Evolutionary conservation across 192 early-diverging fungal genomes (phyloP), one percentile per base, ranked within the genome.

Genomic region (Neocallimastix lanati): DNA sequence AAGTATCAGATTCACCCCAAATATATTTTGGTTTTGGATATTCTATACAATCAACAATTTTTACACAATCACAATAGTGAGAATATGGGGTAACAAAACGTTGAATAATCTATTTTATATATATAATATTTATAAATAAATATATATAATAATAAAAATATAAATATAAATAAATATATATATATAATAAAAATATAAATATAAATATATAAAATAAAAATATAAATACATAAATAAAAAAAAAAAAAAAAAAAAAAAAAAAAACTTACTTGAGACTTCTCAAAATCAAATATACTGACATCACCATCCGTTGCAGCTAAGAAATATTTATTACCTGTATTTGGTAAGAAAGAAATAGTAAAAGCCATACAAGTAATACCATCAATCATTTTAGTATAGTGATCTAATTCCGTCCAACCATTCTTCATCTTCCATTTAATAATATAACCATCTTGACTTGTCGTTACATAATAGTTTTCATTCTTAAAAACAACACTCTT

Each of bases 311-410:
- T 94, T 11, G 96, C 90, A 6, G 94, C 95, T 67, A 95, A 80
- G 82, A 98, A 96, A 85, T 94, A 98, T 79, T 90, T 92, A 86
- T 98, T 98, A 28, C 95, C 96, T 4, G 94, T 94, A 81, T 94
- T 91, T 2, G 96, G 96, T 30, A 96, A 85, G 86, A 98, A 98
- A 27, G 95, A 93, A 18, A 95, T 92, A 0, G 93, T 95, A 85
- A 98, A 98, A 15, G 95, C 95, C 96, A 98, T 98, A 84, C 94
- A 96, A 3, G 94, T 97, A 27, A 93, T 84, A 27, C 92, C 93
- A 78, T 97, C 95, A 15, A 84, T 85, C 86, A 96, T 91, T 76
- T 88, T 85, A n/a, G 82, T 89, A 67, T 88, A 25, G 12, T 14
- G 13, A 29, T 29, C 29, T 28, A 84, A 85, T 79, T 86, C 92